Conservation (phyloP, 2,329 filamentous ascomycete genomes). For the Ophiosphaerella herpotricha region DNA sequence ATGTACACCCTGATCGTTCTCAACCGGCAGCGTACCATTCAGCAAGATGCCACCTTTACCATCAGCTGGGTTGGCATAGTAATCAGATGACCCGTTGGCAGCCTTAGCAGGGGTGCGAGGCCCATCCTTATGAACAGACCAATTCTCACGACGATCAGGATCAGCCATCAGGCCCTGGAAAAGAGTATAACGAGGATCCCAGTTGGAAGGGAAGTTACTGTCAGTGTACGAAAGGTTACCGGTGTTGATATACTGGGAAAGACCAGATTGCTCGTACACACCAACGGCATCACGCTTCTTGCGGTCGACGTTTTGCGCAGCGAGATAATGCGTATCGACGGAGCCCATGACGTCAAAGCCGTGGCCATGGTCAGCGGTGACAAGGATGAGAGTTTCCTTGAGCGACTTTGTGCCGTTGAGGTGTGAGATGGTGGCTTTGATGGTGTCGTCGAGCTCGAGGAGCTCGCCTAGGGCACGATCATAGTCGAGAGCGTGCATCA, state of each 20-base stretch:
- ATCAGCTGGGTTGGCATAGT: conserved; percentile 72
- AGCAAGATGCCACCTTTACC: conserved; percentile 68
- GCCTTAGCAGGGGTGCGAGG: conserved; percentile 66
- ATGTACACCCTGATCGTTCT: conserved; percentile 61
- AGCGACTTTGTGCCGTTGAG: conserved; percentile 68
- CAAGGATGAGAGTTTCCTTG: conserved; percentile 76
- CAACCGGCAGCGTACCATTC: conserved; percentile 73
- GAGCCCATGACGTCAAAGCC: conserved; percentile 85
- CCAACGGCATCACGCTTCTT: conserved; percentile 77
- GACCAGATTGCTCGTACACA: conserved; percentile 72
- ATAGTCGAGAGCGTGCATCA: conserved; percentile 85
- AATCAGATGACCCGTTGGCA: conserved; percentile 58
- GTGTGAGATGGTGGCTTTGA: conserved; percentile 74
- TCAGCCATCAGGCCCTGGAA: conserved; percentile 72
- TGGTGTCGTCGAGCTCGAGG: conserved; percentile 82
- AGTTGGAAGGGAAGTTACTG: conserved; percentile 80
- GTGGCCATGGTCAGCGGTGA: conserved; percentile 88
- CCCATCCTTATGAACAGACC: conserved; percentile 68
- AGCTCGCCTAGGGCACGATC: conserved; percentile 84
- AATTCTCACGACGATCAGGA: conserved; percentile 79
- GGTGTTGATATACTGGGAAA: conserved; percentile 73
- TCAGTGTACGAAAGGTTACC: conserved; percentile 68
- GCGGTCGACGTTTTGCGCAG: conserved; percentile 67
- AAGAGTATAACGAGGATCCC: conserved; percentile 83
- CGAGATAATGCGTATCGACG: conserved; percentile 79